Conservation (phyloP, 352 stramenopile species). For the Globisporangium spiculum region DNA sequence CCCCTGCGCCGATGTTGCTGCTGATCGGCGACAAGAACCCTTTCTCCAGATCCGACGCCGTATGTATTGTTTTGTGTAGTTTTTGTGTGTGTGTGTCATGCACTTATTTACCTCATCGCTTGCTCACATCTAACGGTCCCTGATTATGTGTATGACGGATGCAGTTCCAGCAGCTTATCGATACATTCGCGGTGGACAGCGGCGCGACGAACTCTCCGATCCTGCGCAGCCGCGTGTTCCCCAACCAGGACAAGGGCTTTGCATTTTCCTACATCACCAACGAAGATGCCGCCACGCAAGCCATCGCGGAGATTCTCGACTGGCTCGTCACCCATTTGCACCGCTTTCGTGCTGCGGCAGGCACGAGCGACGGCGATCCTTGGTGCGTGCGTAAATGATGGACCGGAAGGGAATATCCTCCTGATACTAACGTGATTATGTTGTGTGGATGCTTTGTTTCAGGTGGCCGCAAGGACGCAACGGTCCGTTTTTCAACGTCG, state of each 20-base stretch:
- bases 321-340: constrained; percentile 84
- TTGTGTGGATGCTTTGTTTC: not conserved
- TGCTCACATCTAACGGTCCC: not conserved
- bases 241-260: constrained; percentile 77
- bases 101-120: not conserved
- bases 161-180: constrained; percentile 55
- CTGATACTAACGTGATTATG: not conserved
- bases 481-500: constrained; percentile 83
- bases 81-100: not conserved
- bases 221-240: constrained; percentile 48
- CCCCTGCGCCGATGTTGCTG: constrained; percentile 49
- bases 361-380: constrained; percentile 76
- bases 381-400: constrained; percentile 31
- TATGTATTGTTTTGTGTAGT: constrained; percentile 43
- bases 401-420: not conserved
- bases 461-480: constrained; percentile 87
- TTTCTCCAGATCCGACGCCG: constrained; percentile 57
- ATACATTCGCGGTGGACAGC: constrained; percentile 27
- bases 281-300: constrained; percentile 85
- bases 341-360: constrained; percentile 69
- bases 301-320: constrained; percentile 82
- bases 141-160: not conserved
- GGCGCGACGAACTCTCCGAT: constrained; percentile 14
- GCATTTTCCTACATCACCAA: constrained; percentile 88
- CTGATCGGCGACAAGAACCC: constrained; percentile 64